Evolutionary conservation across 306 rosid species (phyloP).

Genomic region (Rosa rugosa): DNA sequence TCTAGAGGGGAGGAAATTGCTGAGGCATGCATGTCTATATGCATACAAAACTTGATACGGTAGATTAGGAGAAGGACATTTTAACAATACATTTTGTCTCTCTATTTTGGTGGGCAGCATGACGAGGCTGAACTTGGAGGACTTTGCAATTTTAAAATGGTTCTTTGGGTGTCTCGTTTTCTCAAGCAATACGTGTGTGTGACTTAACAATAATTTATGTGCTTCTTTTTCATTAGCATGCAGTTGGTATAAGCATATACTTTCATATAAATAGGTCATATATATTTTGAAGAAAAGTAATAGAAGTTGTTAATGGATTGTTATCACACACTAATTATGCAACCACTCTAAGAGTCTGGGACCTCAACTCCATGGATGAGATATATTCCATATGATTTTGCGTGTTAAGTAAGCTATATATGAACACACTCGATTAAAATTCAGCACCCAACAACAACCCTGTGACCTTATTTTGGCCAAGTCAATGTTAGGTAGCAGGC

Average conservation of each 20-base stretch:
- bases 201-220: constrained; percentile 9
- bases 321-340: constrained; percentile 20
- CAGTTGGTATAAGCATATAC: constrained; percentile 3
- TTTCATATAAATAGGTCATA: background rate
- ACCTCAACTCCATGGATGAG: constrained; percentile 3
- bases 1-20: background rate
- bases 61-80: constrained; percentile 50
- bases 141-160: constrained; percentile 23
- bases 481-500: constrained; percentile 10
- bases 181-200: constrained; percentile 45
- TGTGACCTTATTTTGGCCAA: background rate
- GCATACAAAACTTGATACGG: constrained; percentile 29
- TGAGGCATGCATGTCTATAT: background rate
- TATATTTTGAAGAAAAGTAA: background rate
- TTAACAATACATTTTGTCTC: constrained; percentile 45
- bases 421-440: background rate
- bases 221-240: constrained; percentile 12
- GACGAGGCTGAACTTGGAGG: constrained; percentile 28
- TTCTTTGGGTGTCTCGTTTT: constrained; percentile 17
- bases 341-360: constrained; percentile 16
- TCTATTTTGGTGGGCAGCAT: constrained; percentile 56
- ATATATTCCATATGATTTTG: constrained; percentile 6
- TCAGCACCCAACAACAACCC: constrained; percentile 3
- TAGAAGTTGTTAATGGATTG: constrained; percentile 26
- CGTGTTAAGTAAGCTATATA: background rate